Evolutionary conservation across 2,329 filamentous ascomycete genomes (phyloP).

Genomic region (Fusarium oligoseptatum): DNA sequence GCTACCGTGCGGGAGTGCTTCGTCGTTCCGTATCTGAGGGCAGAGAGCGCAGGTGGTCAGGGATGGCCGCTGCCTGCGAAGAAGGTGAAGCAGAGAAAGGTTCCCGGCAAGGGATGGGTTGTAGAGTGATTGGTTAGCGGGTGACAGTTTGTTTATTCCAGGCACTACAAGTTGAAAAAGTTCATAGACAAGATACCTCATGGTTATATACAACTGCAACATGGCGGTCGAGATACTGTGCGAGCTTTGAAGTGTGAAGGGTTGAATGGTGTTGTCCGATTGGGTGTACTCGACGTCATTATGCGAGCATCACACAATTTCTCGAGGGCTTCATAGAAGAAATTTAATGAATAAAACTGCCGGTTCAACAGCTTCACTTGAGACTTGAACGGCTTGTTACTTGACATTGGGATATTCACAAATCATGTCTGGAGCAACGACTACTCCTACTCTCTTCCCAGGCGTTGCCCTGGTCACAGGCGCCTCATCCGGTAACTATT

Average conservation of each 20-base stretch:
- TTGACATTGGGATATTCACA: neutral
- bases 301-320: constrained; percentile 12
- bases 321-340: neutral
- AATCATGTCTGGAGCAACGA: constrained; percentile 12
- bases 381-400: neutral
- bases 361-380: neutral
- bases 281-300: constrained; percentile 23
- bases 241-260: neutral
- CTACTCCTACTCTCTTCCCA: constrained; percentile 44
- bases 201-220: constrained; percentile 15
- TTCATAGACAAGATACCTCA: constrained; percentile 43
- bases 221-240: neutral
- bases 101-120: constrained; percentile 80
- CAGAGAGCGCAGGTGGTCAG: constrained; percentile 74
- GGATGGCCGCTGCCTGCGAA: constrained; percentile 90
- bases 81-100: constrained; percentile 85
- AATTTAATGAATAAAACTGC: neutral
- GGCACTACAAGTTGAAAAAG: constrained; percentile 20
- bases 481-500: constrained; percentile 52
- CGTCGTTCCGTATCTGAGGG: constrained; percentile 82
- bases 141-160: neutral
- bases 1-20: constrained; percentile 77
- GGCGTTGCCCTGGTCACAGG: constrained; percentile 51
- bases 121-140: constrained; percentile 62
- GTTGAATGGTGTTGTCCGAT: constrained; percentile 10